Conservation (phyloP, 2,329 filamentous ascomycete genomes). For the Neurospora crassa region DNA sequence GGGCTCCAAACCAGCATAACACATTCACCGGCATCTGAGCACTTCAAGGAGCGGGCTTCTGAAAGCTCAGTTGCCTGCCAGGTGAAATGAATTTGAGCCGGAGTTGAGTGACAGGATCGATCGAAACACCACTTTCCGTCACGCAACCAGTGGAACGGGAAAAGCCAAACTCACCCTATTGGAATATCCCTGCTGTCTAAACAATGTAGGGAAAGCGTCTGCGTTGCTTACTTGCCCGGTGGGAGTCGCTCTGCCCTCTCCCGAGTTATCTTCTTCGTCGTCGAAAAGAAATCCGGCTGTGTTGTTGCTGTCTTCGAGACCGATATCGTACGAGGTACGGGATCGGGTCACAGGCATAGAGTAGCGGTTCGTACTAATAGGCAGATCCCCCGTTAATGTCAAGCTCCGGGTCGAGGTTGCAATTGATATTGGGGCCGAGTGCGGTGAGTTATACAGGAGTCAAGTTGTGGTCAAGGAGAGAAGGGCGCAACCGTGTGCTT, state of each 20-base stretch:
- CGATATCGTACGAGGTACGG: conserved; percentile 57
- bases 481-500: background rate
- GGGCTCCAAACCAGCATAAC: background rate
- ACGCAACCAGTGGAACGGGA: background rate
- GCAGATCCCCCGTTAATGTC: conserved; percentile 5
- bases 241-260: conserved; percentile 57
- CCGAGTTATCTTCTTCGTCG: conserved; percentile 57
- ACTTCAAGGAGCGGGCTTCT: background rate
- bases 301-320: conserved; percentile 77
- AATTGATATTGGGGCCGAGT: background rate
- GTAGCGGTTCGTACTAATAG: conserved; percentile 68
- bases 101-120: background rate
- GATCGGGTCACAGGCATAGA: conserved; percentile 81
- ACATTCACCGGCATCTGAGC: background rate
- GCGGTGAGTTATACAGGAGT: background rate
- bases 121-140: background rate
- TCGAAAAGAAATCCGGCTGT: conserved; percentile 80
- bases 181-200: conserved; percentile 47
- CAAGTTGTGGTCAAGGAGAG: background rate
- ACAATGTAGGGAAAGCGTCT: conserved; percentile 79
- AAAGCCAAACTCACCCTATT: conserved; percentile 32
- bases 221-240: conserved; percentile 54
- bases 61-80: background rate
- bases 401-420: background rate
- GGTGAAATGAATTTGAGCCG: background rate